Evolutionary conservation across 2,329 filamentous ascomycete genomes (phyloP).

Genomic region (Camillea tinctor): DNA sequence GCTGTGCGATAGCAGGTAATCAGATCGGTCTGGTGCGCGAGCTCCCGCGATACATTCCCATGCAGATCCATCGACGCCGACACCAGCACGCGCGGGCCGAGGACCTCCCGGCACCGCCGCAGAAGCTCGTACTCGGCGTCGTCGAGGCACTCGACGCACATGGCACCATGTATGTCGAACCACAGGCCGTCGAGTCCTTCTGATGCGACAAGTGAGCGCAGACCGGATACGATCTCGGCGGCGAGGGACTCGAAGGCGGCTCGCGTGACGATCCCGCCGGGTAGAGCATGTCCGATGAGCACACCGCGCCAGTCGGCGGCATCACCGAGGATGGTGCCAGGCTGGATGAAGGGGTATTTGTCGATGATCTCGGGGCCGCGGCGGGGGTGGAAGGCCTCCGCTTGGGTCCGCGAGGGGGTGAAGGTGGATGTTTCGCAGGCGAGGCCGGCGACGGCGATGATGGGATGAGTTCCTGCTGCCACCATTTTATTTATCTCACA

Average conservation of each 20-base stretch:
- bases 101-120: constrained; percentile 41
- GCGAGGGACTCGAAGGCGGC: constrained; percentile 46
- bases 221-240: constrained; percentile 36
- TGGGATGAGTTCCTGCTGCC: constrained; percentile 33
- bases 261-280: constrained; percentile 47
- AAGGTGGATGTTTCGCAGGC: constrained; percentile 55
- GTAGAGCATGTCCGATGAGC: constrained; percentile 50
- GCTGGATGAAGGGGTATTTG: constrained; percentile 45
- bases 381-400: constrained; percentile 48
- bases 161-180: constrained; percentile 57
- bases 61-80: constrained; percentile 57
- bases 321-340: constrained; percentile 39
- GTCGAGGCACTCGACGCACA: constrained; percentile 50
- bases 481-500: no score
- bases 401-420: constrained; percentile 47
- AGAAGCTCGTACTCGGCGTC: constrained; percentile 50
- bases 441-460: constrained; percentile 51
- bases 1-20: constrained; percentile 54
- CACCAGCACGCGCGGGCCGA: constrained; percentile 46
- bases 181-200: constrained; percentile 46
- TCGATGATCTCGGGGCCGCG: constrained; percentile 43
- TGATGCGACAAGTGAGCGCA: constrained; percentile 36
- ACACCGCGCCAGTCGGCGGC: constrained; percentile 49
- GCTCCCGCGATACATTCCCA: constrained; percentile 50
- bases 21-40: constrained; percentile 49